phyloP scores from a whole-genome alignment of 2,329 filamentous ascomycete genomes.

The Acrocalymma vagum region DNA sequence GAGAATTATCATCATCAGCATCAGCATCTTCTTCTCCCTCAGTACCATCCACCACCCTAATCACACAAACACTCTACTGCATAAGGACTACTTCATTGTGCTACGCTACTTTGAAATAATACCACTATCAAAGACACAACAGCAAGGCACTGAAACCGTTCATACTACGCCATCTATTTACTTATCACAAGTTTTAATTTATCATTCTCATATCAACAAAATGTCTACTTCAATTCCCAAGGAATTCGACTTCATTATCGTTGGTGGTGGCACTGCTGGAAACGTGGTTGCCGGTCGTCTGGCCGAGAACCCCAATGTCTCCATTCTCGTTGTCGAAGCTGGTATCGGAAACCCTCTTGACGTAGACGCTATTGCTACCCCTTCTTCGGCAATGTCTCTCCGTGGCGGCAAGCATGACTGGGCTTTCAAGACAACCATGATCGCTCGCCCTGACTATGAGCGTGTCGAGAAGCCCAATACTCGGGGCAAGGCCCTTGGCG shows the following conservation, averaged over 20 bases:
- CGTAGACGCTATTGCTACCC: constrained; percentile 57
- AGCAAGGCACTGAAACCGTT: too few relatives aligned
- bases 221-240: constrained; percentile 5
- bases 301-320: constrained; percentile 24
- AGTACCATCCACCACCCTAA: too few relatives aligned
- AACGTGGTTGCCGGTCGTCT: constrained; percentile 25
- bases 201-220: not conserved
- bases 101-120: too few relatives aligned
- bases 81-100: too few relatives aligned
- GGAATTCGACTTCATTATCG: constrained; percentile 21
- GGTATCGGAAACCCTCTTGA: constrained; percentile 15
- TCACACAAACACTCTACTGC: too few relatives aligned
- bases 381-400: constrained; percentile 61
- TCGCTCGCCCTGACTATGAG: constrained; percentile 66
- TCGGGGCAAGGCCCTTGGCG: constrained; percentile 67
- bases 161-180: too few relatives aligned
- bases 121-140: too few relatives aligned
- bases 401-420: constrained; percentile 66
- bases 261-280: constrained; percentile 25
- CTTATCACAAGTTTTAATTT: too few relatives aligned
- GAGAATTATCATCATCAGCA: too few relatives aligned
- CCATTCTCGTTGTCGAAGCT: constrained; percentile 26
- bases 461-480: constrained; percentile 71
- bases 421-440: constrained; percentile 69
- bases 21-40: too few relatives aligned